Evolutionary conservation across 768 basidiomycete genomes (phyloP), one percentile per base, ranked within the genome.

Genomic region (Candolleomyces aberdarensis): DNA sequence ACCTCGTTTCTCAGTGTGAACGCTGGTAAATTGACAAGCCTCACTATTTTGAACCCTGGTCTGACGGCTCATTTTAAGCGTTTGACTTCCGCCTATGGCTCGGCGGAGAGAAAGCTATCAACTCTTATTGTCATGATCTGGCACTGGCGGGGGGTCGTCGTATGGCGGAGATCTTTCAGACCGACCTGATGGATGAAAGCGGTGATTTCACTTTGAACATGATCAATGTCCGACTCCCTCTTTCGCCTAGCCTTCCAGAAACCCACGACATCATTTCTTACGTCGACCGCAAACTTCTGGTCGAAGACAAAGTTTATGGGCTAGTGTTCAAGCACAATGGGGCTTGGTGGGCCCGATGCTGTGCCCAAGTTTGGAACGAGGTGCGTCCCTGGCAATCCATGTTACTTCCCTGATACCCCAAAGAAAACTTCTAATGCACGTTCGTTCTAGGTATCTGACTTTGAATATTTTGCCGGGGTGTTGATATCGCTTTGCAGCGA

Each of bases 101-200:
- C 13, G 93, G 94, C 0, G 94, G 94, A 3, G 94, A 96, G 72
- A 75, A 82, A 32, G 83, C 81, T 64, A 94, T 95, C 60, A 86
- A 85, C 63, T 77, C 75, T 1, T 94, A 95, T 71, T 91, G 86
- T 64, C 89, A 87, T 69, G 66, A 78, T 10, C 80, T 94, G 8
- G 93, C 92, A 2, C 61, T 88, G 5, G 72, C 80, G 48, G 94
- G 93, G 19, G 90, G 88, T 0, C 80, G 80, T 64, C 73, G 74
- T 5, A 76, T 94, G 6, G 85, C 87, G 0, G 77, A 87, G 66
- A 73, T 85, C 3, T 75, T 94, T 22, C 86, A 84, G 3, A 94
- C 92, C 0, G 64, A 62, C 0, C 76, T 87, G 3, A 78, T 94
- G 76, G 88, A 92, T 64, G 80, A 83, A 11, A 75, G 76, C 1